A percentile compares a stretch with the other conserved stretches of the same genome.
Evolutionary conservation across 768 basidiomycete species (phyloP).

Genomic region (Kwoniella sp.): DNA sequence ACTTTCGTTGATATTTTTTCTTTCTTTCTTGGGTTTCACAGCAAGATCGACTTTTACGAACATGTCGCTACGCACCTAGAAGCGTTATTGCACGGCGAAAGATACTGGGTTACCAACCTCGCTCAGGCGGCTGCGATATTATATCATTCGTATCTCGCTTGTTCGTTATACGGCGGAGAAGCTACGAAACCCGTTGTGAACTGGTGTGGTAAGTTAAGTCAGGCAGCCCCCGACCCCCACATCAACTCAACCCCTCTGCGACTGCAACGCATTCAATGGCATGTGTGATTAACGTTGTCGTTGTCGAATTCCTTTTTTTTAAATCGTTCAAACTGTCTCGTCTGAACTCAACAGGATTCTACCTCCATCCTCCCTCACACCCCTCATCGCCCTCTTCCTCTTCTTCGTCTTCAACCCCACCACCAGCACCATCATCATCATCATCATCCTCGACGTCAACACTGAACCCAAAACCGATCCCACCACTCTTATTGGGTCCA

Average conservation of each 20-base stretch:
- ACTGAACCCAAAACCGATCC: constrained; percentile 4
- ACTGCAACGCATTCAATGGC: too few relatives aligned
- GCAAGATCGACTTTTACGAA: constrained; percentile 77
- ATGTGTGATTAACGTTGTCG: too few relatives aligned
- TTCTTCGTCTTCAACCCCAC: neutral
- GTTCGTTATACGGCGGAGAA: constrained; percentile 65
- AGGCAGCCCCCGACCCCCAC: too few relatives aligned
- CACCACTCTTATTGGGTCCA: constrained; percentile 69
- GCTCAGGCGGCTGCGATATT: constrained; percentile 80
- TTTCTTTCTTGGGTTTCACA: constrained; percentile 10
- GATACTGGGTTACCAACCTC: constrained; percentile 86
- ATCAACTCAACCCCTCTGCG: too few relatives aligned
- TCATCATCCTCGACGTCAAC: neutral
- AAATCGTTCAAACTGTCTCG: too few relatives aligned
- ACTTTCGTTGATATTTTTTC: too few relatives aligned
- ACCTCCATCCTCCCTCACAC: constrained; percentile 60
- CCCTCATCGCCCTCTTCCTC: constrained; percentile 18
- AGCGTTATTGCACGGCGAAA: constrained; percentile 66
- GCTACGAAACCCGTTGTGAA: constrained; percentile 70
- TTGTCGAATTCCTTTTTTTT: too few relatives aligned
- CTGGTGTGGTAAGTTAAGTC: constrained; percentile 76
- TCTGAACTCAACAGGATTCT: constrained; percentile 81
- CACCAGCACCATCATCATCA: constrained; percentile 4
- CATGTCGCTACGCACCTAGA: constrained; percentile 70
- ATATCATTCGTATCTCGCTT: constrained; percentile 74